These are phyloP conservation scores for Auriculariales sp. DNA, from an alignment of 768 basidiomycete species.

Conservation along the genomic window DNA sequence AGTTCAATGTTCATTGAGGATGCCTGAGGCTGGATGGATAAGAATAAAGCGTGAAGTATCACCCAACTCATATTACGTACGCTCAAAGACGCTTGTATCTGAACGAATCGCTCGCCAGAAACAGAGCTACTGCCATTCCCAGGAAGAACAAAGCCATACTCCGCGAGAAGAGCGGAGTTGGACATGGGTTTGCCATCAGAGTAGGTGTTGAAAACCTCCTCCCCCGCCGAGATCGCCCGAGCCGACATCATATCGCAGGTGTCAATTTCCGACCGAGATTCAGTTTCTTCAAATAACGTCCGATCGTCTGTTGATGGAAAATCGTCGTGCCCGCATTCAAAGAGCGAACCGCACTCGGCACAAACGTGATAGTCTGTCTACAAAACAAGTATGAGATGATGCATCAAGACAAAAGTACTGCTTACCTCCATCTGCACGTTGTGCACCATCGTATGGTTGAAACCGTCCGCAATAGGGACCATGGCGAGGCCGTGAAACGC, in stretches of 20 bases:
- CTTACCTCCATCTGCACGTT: constrained; percentile 62
- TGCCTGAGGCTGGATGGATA: no score
- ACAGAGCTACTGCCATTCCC: constrained; percentile 31
- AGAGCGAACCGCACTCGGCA: constrained; percentile 49
- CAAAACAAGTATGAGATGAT: constrained; percentile 2
- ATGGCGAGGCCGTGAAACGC: constrained; percentile 67
- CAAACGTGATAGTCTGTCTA: constrained; percentile 69
- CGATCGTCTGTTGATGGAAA: background rate
- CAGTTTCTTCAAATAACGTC: constrained; percentile 2
- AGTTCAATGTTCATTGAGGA: no score
- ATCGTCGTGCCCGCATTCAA: constrained; percentile 60
- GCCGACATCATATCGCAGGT: constrained; percentile 54
- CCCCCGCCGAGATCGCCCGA: constrained; percentile 28
- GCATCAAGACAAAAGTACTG: background rate
- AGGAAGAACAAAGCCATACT: constrained; percentile 65
- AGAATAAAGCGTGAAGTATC: no score
- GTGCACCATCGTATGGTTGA: constrained; percentile 58
- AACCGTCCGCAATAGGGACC: constrained; percentile 79
- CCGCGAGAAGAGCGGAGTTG: constrained; percentile 50
- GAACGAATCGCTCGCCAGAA: no score
- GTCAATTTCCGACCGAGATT: constrained; percentile 9
- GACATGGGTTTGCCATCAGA: constrained; percentile 39
- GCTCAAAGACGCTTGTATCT: no score
- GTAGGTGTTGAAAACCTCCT: constrained; percentile 68
- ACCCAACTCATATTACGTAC: no score